Conservation (phyloP, 2,329 filamentous ascomycete genomes). For the Diplodia seriata region DNA sequence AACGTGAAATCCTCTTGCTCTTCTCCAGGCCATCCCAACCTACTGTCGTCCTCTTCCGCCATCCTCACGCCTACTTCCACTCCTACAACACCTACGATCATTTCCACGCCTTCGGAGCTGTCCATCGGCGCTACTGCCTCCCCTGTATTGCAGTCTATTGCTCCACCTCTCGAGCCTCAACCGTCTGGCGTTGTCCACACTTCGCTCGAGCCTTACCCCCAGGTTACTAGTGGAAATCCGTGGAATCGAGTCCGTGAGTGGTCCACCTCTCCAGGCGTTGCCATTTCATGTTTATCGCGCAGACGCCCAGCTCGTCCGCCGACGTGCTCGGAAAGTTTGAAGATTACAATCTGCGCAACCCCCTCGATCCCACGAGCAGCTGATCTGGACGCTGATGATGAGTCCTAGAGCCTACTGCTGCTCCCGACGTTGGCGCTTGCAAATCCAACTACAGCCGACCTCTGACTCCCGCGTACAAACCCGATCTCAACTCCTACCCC, state of each 20-base stretch:
- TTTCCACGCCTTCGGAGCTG: background rate
- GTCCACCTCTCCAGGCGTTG: background rate
- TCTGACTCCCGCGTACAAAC: constrained; percentile 7
- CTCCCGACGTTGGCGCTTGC: constrained; percentile 16
- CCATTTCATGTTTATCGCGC: background rate
- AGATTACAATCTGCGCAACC: constrained; percentile 8
- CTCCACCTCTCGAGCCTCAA: constrained; percentile 18
- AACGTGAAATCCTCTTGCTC: constrained; percentile 7
- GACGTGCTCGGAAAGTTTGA: background rate
- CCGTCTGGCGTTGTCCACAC: constrained; percentile 20
- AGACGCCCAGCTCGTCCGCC: background rate
- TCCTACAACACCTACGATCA: constrained; percentile 13
- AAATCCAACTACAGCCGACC: constrained; percentile 12
- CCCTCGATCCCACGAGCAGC: background rate
- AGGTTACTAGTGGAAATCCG: constrained; percentile 17
- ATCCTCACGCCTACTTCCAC: constrained; percentile 3
- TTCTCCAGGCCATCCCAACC: constrained; percentile 3
- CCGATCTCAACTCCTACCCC: constrained; percentile 3
- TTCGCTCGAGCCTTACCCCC: constrained; percentile 18
- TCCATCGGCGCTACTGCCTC: constrained; percentile 13
- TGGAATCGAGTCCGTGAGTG: constrained; percentile 16
- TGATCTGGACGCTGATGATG: background rate
- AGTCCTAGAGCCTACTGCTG: constrained; percentile 1
- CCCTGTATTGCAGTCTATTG: constrained; percentile 20
- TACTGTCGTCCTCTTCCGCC: background rate